Evolutionary conservation across 495 filamentous ascomycete species (phyloP).

Genomic region (Friedmanniomyces endolithicus): DNA sequence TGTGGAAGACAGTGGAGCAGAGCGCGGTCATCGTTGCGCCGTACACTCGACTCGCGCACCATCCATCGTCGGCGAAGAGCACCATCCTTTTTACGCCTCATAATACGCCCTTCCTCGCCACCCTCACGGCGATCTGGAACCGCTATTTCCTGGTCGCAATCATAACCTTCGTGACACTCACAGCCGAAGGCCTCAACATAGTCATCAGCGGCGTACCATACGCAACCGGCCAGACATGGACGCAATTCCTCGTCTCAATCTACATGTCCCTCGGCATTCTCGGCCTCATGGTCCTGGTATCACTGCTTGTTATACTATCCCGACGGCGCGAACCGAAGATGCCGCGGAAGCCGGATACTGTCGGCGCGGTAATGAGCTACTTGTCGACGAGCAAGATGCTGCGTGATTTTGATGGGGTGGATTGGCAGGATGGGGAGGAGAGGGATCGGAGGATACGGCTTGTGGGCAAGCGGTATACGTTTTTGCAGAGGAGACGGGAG

Average conservation of each 20-base stretch:
- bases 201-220: slow-evolving; percentile 33
- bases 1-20: slow-evolving; percentile 33
- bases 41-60: slow-evolving; percentile 24
- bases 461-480: slow-evolving; percentile 1
- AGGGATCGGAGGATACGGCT: slow-evolving; percentile 3
- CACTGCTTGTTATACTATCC: slow-evolving; percentile 24
- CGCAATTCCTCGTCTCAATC: slow-evolving; percentile 25
- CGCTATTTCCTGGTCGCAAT: slow-evolving; percentile 25
- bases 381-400: not conserved
- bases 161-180: slow-evolving; percentile 27
- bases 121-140: slow-evolving; percentile 28
- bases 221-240: slow-evolving; percentile 27
- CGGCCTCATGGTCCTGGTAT: slow-evolving; percentile 28
- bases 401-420: slow-evolving; percentile 10
- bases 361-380: slow-evolving; percentile 13
- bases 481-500: not conserved
- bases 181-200: slow-evolving; percentile 31
- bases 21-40: slow-evolving; percentile 21
- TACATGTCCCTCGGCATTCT: slow-evolving; percentile 31
- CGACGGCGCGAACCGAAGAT: slow-evolving; percentile 1
- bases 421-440: not conserved
- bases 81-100: slow-evolving; percentile 28
- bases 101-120: slow-evolving; percentile 26
- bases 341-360: slow-evolving; percentile 10
- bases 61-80: slow-evolving; percentile 21